These are phyloP conservation scores for Cymodocea nodosa DNA, from an alignment of 116 monocot species.

Conservation along the genomic window DNA sequence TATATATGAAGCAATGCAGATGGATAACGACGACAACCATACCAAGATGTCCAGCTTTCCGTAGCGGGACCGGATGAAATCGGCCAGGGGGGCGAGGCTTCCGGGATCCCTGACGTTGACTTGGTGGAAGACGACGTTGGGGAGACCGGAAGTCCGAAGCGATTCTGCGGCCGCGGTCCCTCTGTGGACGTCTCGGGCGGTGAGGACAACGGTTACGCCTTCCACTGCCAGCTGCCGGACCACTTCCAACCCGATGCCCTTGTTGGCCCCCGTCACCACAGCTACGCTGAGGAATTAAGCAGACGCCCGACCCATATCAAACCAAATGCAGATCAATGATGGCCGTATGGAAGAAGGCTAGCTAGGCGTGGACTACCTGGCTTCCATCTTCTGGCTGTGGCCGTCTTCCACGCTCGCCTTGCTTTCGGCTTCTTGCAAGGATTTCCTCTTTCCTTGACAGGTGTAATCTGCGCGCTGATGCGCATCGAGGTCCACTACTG, in stretches of 20 bases:
- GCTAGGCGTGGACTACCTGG: no score
- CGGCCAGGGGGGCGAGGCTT: constrained; percentile 25
- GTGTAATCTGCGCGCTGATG: no score
- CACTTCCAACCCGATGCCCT: constrained; percentile 63
- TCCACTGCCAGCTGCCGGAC: constrained; percentile 30
- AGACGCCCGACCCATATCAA: background rate
- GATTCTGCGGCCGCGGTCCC: constrained; percentile 32
- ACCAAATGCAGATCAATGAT: no score
- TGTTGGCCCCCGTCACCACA: constrained; percentile 29
- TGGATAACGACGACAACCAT: background rate
- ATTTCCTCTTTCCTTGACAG: no score
- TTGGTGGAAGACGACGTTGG: constrained; percentile 42
- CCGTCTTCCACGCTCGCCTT: no score
- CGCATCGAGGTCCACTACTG: no score
- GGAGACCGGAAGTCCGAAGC: constrained; percentile 15
- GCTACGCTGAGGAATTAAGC: constrained; percentile 3
- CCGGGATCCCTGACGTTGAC: constrained; percentile 48
- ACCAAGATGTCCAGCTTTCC: constrained; percentile 83
- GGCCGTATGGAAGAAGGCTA: no score
- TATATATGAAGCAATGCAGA: no score
- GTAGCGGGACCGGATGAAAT: constrained; percentile 18
- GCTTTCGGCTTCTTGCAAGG: no score
- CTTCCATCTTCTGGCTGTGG: no score
- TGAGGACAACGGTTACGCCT: constrained; percentile 51
- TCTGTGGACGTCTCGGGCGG: constrained; percentile 40